Evolutionary conservation across 2,329 filamentous ascomycete species (phyloP), one percentile per base, ranked within the genome.

Genomic region (Apiospora koreana): DNA sequence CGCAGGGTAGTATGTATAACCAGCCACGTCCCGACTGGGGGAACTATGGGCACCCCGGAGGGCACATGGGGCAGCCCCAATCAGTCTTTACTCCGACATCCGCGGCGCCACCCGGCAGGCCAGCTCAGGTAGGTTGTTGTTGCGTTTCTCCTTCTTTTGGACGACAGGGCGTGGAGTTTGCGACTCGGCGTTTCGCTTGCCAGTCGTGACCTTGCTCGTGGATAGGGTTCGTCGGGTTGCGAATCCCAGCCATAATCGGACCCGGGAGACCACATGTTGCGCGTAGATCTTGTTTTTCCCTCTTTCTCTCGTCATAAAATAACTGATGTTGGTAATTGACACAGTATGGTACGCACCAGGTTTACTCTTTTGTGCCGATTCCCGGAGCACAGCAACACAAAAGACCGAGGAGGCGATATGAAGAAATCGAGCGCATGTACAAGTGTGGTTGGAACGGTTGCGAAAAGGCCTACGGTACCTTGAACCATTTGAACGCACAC

Each of bases 361-460:
- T 99, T 50, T 98, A 98, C 81, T 98, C 95, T 0, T 98, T 99
- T 79, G 96, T 98, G 42, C 95, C 96, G 0, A 98, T 98, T 77
- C 96, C 96, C 1, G 96, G 96, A 73, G 94, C 95, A 16, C 95
- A 98, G 80, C 96, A 99, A 80, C 95, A 98, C 81, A 99, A 99
- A 86, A 91, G 96, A 71, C 96, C 96, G 16, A 90, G 96, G 74
- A 88, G 96, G 77, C 90, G 96, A 69, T 99, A 98, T 77, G 96
- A 99, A 82, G 96, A 99, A 81, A 99, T 99, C 76, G 96, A 99
- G 85, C 92, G 96, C 79, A 98, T 99, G 96, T 98, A 99, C 86
- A 98, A 98, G 83, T 99, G 96, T 79, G 96, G 95, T 35, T 98
- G 94, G 94, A 95, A 98, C 74, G 95, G 95, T 10, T 99, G 96